phyloP scores from a whole-genome alignment of 1,284 basidiomycete species.

The Leccinum proximum region DNA sequence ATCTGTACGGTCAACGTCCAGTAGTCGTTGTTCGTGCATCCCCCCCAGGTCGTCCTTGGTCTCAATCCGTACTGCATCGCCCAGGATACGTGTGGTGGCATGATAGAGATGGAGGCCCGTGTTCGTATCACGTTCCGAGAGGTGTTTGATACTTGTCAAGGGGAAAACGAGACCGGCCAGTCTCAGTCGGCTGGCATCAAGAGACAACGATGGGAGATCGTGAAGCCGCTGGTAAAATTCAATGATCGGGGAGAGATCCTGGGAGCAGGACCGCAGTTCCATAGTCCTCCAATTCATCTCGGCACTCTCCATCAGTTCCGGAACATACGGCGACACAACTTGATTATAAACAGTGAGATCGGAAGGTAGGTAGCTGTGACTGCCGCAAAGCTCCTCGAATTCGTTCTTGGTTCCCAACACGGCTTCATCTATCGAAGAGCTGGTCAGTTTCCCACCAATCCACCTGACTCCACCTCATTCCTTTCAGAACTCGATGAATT shows the following conservation, averaged over 20 bases:
- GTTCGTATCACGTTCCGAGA: neutral
- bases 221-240: neutral
- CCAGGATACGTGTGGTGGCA: neutral
- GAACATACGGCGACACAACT: neutral
- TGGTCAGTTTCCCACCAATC: neutral
- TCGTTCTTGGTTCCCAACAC: too few species aligned
- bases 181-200: neutral
- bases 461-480: neutral
- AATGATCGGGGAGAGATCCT: neutral
- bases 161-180: neutral
- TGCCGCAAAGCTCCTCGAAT: too few species aligned
- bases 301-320: neutral
- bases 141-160: neutral
- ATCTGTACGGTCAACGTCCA: too few species aligned
- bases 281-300: neutral
- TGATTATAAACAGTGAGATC: neutral
- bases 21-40: neutral
- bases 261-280: neutral
- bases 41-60: neutral
- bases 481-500: slow-evolving; percentile 62
- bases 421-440: too few species aligned
- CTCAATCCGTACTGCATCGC: neutral
- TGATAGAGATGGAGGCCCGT: neutral
- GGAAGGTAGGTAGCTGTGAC: neutral
- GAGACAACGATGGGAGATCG: neutral